Percentiles rank a stretch among this genome's conserved stretches.
Conservation (phyloP, 2,329 filamentous ascomycete genomes). For the Hymenoscyphus salicellus region DNA sequence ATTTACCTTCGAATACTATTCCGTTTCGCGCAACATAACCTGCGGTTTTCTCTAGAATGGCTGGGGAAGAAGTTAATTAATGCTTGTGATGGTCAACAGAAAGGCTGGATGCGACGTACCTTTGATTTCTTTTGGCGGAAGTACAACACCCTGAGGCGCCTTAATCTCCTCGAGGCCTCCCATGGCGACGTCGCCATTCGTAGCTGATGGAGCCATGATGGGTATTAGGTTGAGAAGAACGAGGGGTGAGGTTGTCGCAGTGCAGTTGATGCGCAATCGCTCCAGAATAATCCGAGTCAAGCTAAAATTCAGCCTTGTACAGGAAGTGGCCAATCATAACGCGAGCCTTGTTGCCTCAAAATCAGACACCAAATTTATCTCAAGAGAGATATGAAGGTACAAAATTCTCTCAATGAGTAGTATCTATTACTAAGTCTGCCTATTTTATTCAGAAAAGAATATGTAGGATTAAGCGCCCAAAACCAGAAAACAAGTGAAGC, state of each 20-base stretch:
- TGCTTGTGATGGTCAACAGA: neutral
- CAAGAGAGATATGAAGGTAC: neutral
- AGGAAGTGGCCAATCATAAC: slow-evolving; percentile 10
- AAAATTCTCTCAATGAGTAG: too few species aligned
- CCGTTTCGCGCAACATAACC: slow-evolving; percentile 77
- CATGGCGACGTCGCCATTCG: slow-evolving; percentile 50
- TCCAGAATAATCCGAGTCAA: neutral
- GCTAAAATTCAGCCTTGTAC: slow-evolving; percentile 14
- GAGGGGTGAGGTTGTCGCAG: neutral
- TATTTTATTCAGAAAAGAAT: too few species aligned
- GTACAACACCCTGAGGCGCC: slow-evolving; percentile 76
- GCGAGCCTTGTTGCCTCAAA: slow-evolving; percentile 11
- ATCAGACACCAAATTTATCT: neutral
- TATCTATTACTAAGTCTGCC: too few species aligned
- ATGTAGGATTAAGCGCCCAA: too few species aligned
- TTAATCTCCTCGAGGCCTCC: slow-evolving; percentile 65
- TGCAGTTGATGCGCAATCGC: neutral
- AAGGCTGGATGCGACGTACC: slow-evolving; percentile 37
- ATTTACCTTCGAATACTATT: slow-evolving; percentile 55
- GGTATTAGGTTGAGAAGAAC: neutral
- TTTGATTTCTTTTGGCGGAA: slow-evolving; percentile 82
- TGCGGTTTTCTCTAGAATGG: slow-evolving; percentile 87
- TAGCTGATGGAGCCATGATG: slow-evolving; percentile 36
- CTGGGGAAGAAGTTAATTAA: slow-evolving; percentile 36
- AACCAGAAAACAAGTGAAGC: too few species aligned